Base-by-base conservation (phyloP, 1,284 basidiomycete genomes). In the Cutaneotrichosporon cyanovorans region DNA sequence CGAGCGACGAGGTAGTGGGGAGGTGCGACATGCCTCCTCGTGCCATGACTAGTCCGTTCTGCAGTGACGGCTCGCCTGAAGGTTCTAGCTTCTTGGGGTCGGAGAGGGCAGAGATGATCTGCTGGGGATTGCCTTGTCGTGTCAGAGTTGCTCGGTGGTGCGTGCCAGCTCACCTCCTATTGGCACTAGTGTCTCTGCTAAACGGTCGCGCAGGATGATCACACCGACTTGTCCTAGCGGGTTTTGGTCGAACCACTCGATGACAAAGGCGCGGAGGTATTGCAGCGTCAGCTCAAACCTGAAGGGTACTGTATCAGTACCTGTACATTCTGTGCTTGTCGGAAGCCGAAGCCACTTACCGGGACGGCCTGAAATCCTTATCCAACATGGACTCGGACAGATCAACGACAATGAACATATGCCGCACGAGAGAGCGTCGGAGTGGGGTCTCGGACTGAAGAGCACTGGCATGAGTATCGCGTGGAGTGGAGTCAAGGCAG, bases 171-270 rank as follows among this genome's bases (percentile, higher is more conserved):
- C 61, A 87, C 90, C 88, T 58, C 88, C 85, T 81, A 95, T 87
- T 50, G 88, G 85, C 1, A 85, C 81, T 33, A 95, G 74, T 3
- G 87, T 79, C 66, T 95, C 89, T 0, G 88, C 88, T 25, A 92
- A 68, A 0, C 91, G 87, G 41, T 85, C 82, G 18, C 91, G 78
- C 80, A 97, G 88, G 8, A 85, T 85, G n/a, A 93, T 86, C 22
- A 93, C 73, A 4, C 87, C 90, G 53, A 95, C 85, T 53, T 98
- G 93, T n/a, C 93, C 91, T 16, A 99, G 78, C 0, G 93, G 93
- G 63, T 99, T 99, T 73, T 98, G 95, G 72, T 99, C 95, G 71
- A 97, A 99, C 88, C 93, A 99, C 67, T 99, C 93, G 8, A 80
- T 76, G 19, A 97, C 79, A 59, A 98, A 98, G 55, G 89, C 85